Conservation (phyloP, 2,329 filamentous ascomycete species). For the Magnaporthiopsis poae region DNA sequence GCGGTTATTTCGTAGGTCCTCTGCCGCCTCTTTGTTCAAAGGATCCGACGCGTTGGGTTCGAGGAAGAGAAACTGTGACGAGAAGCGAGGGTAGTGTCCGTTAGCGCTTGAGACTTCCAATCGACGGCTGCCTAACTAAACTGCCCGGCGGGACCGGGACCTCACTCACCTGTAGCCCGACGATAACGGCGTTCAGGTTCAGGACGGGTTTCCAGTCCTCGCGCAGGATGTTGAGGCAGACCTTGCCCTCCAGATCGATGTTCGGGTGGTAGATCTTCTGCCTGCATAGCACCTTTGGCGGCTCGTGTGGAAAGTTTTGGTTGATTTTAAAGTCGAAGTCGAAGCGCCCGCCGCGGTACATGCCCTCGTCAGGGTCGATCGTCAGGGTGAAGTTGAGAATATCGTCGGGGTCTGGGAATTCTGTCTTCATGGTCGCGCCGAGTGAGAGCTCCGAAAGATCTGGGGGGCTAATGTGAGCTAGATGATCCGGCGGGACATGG, state of each 20-base stretch:
- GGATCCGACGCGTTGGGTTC: constrained; percentile 95
- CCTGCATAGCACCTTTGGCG: constrained; percentile 90
- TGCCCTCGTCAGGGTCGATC: constrained; percentile 75
- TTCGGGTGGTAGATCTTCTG: constrained; percentile 99
- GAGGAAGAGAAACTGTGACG: constrained; percentile 75
- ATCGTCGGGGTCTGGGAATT: constrained; percentile 74
- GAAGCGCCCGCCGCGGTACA: constrained; percentile 81
- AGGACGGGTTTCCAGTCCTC: constrained; percentile 99
- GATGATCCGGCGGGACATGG: too few species aligned
- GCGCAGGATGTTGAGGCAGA: constrained; percentile 90
- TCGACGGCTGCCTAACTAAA: background rate
- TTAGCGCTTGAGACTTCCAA: background rate
- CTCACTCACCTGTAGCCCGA: constrained; percentile 67
- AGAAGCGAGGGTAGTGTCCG: background rate
- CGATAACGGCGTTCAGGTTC: constrained; percentile 94
- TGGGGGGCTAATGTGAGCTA: constrained; percentile 24
- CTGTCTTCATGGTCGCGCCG: constrained; percentile 68
- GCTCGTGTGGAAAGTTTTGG: constrained; percentile 92
- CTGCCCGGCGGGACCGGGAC: too few species aligned
- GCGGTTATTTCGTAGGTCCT: constrained; percentile 75
- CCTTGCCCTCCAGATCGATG: constrained; percentile 94
- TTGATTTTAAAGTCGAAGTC: constrained; percentile 86
- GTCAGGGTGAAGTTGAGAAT: constrained; percentile 75
- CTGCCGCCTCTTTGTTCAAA: constrained; percentile 95
- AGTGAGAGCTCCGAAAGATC: constrained; percentile 75